Conservation (phyloP, 441 rosid species). For the Mallotus japonicus region DNA sequence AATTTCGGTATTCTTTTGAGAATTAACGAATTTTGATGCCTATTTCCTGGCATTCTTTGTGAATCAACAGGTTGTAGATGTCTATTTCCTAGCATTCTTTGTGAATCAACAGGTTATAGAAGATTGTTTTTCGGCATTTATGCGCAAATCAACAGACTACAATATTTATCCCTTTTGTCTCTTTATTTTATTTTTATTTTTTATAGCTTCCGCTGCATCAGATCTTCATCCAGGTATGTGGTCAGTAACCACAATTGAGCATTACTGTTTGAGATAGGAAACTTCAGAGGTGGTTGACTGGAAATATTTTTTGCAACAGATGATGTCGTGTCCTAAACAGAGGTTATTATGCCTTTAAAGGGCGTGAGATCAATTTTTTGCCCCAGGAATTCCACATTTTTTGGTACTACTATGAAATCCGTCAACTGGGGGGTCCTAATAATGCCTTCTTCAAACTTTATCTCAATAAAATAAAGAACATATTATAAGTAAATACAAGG, state of each 20-base stretch:
- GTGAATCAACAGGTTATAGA: no score
- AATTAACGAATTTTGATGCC: no score
- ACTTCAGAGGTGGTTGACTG: conserved; percentile 87
- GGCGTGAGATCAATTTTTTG: conserved; percentile 77
- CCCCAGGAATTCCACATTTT: conserved; percentile 71
- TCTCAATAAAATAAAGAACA: conserved; percentile 36
- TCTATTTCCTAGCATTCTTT: no score
- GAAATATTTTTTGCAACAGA: conserved; percentile 84
- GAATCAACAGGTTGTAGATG: no score
- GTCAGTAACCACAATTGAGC: conserved; percentile 90
- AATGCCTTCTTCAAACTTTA: conserved; percentile 84
- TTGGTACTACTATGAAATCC: conserved; percentile 78
- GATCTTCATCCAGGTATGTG: conserved; percentile 86
- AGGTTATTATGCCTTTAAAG: conserved; percentile 62
- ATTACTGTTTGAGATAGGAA: conserved; percentile 57
- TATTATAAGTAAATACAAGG: background rate
- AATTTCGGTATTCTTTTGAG: no score
- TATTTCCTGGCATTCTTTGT: no score
- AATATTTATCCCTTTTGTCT: no score
- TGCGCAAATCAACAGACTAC: no score
- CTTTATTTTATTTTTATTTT: no score
- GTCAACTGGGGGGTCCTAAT: conserved; percentile 92
- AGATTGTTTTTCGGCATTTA: no score
- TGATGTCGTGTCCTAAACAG: conserved; percentile 83
- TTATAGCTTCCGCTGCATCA: no score